Base-by-base conservation (phyloP, 1,139 yeast genomes). In the Saccharomyces hybrid region DNA sequence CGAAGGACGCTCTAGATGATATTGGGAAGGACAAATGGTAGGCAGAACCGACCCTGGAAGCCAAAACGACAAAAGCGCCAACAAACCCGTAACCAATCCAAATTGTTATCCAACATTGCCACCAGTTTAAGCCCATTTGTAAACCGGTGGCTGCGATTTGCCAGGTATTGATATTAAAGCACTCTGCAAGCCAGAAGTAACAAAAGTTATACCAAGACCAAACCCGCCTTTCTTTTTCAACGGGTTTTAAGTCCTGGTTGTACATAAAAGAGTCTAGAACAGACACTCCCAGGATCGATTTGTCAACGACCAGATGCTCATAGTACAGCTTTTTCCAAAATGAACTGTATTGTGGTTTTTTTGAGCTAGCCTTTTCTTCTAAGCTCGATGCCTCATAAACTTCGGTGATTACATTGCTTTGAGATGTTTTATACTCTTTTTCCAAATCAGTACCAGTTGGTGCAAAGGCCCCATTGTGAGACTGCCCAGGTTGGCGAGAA, bases 141-240 rank as follows among this genome's bases (percentile, higher is more conserved):
- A 85, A 84, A 60, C 95, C 95, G 0, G 95, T 85, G 3, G 93
- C 83, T 5, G 95, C 96, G 64, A 89, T 88, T 73, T 87, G 91
- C 91, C 95, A 88, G 9, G 96, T 88, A 67, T 86, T 88, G 64
- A 89, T 83, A 69, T 88, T 88, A 73, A 89, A 86, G 27, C 95
- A 82, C 67, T 88, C 96, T 1, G 96, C 90, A 55, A 88, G 71
- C 96, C 96, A 88, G 64, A 87, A 87, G 58, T 80, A 83, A 8
- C 84, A 83, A 67, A 74, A 88, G 66, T 87, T 86, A 69, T 77
- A 84, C 95, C 95, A 87, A 31, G 81, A 75, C 96, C 96, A 88
- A 27, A 78, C 78, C 67, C 96, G 76, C 67, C 88, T 76, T 5
- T 75, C 74, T 14, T 74, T 78, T 26, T 73, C 77, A 1, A 88